Evolutionary conservation across 2,329 filamentous ascomycete genomes (phyloP), one percentile per base, ranked within the genome.

Genomic region (Pleomassaria siparia): DNA sequence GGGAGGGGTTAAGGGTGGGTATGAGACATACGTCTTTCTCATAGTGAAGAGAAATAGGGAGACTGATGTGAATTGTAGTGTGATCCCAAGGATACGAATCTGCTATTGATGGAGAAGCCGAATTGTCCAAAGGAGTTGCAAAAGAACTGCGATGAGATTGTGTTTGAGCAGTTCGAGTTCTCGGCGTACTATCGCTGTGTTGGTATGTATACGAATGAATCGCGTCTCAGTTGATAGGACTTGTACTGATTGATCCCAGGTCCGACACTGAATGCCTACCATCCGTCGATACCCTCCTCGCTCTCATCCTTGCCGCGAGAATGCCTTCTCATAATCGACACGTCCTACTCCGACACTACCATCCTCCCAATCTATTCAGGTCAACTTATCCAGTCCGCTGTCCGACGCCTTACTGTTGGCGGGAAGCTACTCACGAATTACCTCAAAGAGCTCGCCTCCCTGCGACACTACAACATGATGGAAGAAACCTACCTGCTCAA

Each of bases 111-210:
- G 1, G 94, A 99, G 70, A 87, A 90, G 37, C 87, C 91, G 3
- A 96, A 95, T 71, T 85, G 86, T 3, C 79, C 95, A 46, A 85
- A 87, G 0, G 84, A 85, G 11, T 74, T 99, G 54, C 91, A 96
- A 71, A 83, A 86, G 30, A 94, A 96, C 67, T 91, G 89, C 59
- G 94, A 99, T 64, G 92, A 99, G 75, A 90, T 99, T 65, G 83
- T 97, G 1, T 97, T 99, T 76, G 94, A 99, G 67, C 91, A 97
- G 67, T 99, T 94, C 74, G 89, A 89, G 2, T 99, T 99, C 71
- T 82, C 86, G 10, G 87, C 88, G 56, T 95, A 95, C 72, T 87
- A 87, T 55, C 83, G 94, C 51, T 85, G 83, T 47, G 76, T 88
- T 54, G 88, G 88, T 81, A 66, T 58, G 76, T 82, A 22, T 8